Percentiles rank a stretch among this genome's conserved stretches.
Conservation (phyloP, 2,329 filamentous ascomycete species). For the Leptographium radiaticola region DNA sequence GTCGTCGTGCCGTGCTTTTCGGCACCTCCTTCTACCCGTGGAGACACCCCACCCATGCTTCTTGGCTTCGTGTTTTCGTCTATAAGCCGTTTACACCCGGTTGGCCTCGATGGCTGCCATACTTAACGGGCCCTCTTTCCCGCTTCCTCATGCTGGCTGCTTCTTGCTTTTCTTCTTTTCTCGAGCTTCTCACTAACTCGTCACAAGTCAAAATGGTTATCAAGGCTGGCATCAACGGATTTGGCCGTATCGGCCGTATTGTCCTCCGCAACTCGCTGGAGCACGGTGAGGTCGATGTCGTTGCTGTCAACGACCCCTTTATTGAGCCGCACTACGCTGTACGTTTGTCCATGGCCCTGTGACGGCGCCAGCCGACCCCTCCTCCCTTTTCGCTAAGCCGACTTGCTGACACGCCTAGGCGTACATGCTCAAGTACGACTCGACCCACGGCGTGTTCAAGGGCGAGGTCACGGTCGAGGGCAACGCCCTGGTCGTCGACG, state of each 20-base stretch:
- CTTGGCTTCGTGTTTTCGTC: neutral
- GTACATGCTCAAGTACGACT: conserved; percentile 99
- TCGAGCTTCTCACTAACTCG: neutral
- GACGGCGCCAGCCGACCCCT: conserved; percentile 6
- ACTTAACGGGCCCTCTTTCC: neutral
- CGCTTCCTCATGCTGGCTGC: neutral
- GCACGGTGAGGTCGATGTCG: conserved; percentile 79
- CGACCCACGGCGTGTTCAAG: conserved; percentile 93
- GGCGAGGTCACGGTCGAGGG: conserved; percentile 63
- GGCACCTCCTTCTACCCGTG: neutral
- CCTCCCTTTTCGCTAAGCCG: too few species aligned
- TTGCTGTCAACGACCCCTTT: conserved; percentile 99
- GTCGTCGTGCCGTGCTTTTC: neutral
- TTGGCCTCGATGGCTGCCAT: neutral
- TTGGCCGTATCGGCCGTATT: conserved; percentile 98
- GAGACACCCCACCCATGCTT: neutral
- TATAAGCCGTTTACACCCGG: neutral
- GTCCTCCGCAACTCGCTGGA: conserved; percentile 96
- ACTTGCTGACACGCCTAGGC: conserved; percentile 50
- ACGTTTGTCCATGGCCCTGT: conserved; percentile 33
- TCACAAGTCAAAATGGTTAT: conserved; percentile 33
- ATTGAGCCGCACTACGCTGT: conserved; percentile 96
- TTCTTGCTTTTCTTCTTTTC: neutral
- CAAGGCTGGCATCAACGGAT: conserved; percentile 98
- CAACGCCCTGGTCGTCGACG: conserved; percentile 73